phyloP scores from a whole-genome alignment of 2,329 filamentous ascomycete species.

The Bertia moriformis region DNA sequence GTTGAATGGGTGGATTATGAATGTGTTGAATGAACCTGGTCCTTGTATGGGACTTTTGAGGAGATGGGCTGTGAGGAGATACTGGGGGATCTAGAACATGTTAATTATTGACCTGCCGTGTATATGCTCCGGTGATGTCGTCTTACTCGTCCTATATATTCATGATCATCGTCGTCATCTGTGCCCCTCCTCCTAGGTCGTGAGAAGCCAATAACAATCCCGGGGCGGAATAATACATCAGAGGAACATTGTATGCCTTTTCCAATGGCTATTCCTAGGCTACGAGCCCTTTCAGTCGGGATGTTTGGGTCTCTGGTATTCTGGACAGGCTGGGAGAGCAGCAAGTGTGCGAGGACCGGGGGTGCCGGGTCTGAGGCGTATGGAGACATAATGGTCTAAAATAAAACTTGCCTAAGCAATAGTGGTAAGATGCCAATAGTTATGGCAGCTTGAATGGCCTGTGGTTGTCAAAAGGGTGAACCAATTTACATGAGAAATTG shows the following conservation, averaged over 20 bases:
- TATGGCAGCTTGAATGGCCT: too few species aligned
- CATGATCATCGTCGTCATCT: not conserved
- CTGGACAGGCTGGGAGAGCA: too few species aligned
- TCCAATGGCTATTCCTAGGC: not conserved
- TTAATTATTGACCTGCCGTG: not conserved
- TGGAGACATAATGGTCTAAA: too few species aligned
- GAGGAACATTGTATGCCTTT: not conserved
- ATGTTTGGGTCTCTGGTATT: too few species aligned
- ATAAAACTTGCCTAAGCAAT: too few species aligned
- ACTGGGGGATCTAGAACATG: not conserved
- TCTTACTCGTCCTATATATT: not conserved
- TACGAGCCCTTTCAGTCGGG: too few species aligned
- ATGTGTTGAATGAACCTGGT: not conserved
- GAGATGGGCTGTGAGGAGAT: not conserved
- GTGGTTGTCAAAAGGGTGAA: too few species aligned
- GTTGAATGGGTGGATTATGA: not conserved
- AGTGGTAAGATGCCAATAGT: too few species aligned
- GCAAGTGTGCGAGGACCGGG: not conserved
- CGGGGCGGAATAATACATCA: not conserved
- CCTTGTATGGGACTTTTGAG: not conserved
- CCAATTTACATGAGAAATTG: too few species aligned
- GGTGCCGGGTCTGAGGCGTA: not conserved
- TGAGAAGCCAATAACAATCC: not conserved
- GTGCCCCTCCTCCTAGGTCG: not conserved
- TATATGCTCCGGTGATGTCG: not conserved